Percentiles rank a stretch among this genome's conserved stretches.
Conservation (phyloP, 768 basidiomycete species). For the Termitomyces heimii region DNA sequence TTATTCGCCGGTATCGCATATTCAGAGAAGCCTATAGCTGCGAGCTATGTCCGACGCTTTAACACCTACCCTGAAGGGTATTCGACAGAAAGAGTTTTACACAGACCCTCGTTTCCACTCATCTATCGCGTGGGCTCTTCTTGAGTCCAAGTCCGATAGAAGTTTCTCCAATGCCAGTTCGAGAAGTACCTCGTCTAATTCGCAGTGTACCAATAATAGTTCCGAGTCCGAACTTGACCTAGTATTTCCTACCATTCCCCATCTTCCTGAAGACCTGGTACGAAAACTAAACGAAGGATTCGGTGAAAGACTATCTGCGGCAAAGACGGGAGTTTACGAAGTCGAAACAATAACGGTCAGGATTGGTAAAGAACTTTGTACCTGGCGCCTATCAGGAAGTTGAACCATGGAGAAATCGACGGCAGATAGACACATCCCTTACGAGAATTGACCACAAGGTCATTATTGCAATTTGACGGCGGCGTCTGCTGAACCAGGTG, state of each 20-base stretch:
- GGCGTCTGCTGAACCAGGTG: neutral
- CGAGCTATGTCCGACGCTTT: slow-evolving; percentile 47
- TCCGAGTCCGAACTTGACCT: slow-evolving; percentile 8
- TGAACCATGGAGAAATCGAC: slow-evolving; percentile 7
- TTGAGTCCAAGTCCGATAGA: slow-evolving; percentile 26
- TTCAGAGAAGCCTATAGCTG: slow-evolving; percentile 40
- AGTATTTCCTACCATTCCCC: slow-evolving; percentile 42
- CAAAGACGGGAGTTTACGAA: slow-evolving; percentile 42
- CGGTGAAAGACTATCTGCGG: slow-evolving; percentile 33
- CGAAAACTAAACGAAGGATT: slow-evolving; percentile 43
- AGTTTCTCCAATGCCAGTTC: neutral
- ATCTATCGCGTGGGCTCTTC: slow-evolving; percentile 84
- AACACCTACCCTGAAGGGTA: slow-evolving; percentile 45
- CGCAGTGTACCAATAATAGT: slow-evolving; percentile 7
- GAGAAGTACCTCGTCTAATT: slow-evolving; percentile 3
- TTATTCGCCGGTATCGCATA: neutral
- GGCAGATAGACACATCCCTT: neutral
- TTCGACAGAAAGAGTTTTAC: slow-evolving; percentile 81
- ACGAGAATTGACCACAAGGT: neutral
- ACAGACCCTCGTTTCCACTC: slow-evolving; percentile 77
- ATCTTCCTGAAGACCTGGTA: slow-evolving; percentile 45
- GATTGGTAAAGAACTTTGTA: slow-evolving; percentile 62
- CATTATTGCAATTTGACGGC: neutral
- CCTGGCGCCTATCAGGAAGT: slow-evolving; percentile 35
- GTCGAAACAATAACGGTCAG: slow-evolving; percentile 52